phyloP scores from a whole-genome alignment of 2,329 filamentous ascomycete genomes.

The Elsinoe fawcettii region DNA sequence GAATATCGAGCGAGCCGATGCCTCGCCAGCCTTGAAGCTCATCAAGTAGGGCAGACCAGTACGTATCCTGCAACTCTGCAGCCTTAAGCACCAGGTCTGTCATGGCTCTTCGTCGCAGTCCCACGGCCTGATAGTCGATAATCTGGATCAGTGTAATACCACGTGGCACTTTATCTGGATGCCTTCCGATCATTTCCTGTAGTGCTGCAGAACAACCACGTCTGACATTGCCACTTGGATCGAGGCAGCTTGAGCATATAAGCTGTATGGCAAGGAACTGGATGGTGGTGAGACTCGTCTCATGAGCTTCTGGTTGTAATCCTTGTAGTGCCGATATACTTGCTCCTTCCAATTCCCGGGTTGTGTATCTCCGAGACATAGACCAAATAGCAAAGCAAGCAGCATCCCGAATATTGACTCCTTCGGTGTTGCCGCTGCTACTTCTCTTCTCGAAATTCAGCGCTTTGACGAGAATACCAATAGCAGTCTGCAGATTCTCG shows the following conservation, averaged over 20 bases:
- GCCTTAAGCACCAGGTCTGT: constrained; percentile 65
- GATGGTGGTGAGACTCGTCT: constrained; percentile 31
- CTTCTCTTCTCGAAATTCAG: constrained; percentile 84
- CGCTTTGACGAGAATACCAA: constrained; percentile 69
- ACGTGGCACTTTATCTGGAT: constrained; percentile 73
- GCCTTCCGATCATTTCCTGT: constrained; percentile 86
- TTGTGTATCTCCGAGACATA: constrained; percentile 77
- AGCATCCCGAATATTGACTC: constrained; percentile 86
- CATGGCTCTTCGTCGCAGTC: constrained; percentile 75
- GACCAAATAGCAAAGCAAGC: constrained; percentile 97
- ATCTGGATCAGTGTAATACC: constrained; percentile 82
- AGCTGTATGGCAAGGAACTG: constrained; percentile 72
- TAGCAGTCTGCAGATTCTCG: constrained; percentile 60
- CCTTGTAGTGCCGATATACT: constrained; percentile 26
- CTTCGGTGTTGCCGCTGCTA: constrained; percentile 74
- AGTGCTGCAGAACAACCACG: constrained; percentile 86
- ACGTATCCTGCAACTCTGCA: constrained; percentile 53
- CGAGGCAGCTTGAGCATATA: constrained; percentile 71
- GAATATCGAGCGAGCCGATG: constrained; percentile 68
- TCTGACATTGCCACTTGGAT: constrained; percentile 87
- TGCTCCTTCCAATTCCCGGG: constrained; percentile 63
- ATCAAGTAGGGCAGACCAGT: constrained; percentile 62
- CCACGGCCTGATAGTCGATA: constrained; percentile 90
- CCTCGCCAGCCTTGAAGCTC: constrained; percentile 79
- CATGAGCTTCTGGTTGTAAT: neutral